Evolutionary conservation across 495 filamentous ascomycete genomes (phyloP), one percentile per base, ranked within the genome.

Genomic region (Letharia columbiana): DNA sequence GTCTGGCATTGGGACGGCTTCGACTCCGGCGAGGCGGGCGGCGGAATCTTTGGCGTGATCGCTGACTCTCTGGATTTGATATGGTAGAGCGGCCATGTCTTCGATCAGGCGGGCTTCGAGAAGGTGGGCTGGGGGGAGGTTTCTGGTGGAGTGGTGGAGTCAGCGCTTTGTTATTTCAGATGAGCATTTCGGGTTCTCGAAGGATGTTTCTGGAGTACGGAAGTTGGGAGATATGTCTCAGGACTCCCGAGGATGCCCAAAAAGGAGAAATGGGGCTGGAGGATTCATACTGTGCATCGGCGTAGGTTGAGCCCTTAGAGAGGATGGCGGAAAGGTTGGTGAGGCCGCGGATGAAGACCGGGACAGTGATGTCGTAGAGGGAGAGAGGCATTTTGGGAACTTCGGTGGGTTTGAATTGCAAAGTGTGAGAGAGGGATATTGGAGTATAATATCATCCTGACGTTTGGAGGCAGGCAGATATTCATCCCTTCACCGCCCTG

Each of bases 11-110:
- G 45, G 41, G 28, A 69, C 68, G 20, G 72, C 63, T 41, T 76
- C 72, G 59, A 66, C 40, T 17, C 67, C 68, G 6, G 67, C 72
- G 9, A 76, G 52, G 45, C 79, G 76, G 9, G 72, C 71, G 41
- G 72, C 64, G 42, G 68, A 28, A 61, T 70, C 67, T 41, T 71
- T 71, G 60, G 77, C 70, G 1, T 70, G 71, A 60, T 73, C 67
- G 52, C 71, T 71, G 50, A 68, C 70, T 64, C 74, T 71, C 18
- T 75, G 71, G 70, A 84, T 65, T 65, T 86, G 83, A 71, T 75
- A 78, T 58, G 73, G 66, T 31, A 84, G 68, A 37, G 78, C 73
- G 57, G 74, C 74, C 83, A 84, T 84, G 74, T 83, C 82, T n/a
- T 37, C 50, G 39, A 33, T 35, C 8, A 66, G 56, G 56, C 64